Conservation (phyloP, 169 alveolate species). For the Neospora caninum region DNA sequence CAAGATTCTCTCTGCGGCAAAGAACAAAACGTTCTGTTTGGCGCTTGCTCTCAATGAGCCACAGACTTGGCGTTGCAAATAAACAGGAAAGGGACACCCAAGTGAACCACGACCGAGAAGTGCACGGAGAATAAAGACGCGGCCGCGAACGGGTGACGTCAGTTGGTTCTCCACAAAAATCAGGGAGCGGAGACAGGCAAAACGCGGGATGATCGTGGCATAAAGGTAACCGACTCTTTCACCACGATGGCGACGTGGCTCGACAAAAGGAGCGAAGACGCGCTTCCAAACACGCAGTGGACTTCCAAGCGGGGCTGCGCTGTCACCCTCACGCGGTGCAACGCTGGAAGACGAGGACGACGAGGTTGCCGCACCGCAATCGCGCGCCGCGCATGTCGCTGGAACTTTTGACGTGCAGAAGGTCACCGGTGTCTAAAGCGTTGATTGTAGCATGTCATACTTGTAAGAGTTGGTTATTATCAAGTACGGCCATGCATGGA, state of each 20-base stretch:
- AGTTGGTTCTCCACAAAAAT: neutral
- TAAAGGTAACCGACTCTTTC: neutral
- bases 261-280: conserved; percentile 4
- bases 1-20: neutral
- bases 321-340: neutral
- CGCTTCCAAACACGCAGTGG: neutral
- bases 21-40: neutral
- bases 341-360: neutral
- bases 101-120: neutral
- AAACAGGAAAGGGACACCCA: neutral
- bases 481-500: no score
- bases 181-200: neutral
- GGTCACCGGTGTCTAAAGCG: no score
- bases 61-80: neutral
- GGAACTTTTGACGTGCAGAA: no score
- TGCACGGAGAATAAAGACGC: neutral
- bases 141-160: neutral
- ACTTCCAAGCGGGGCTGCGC: neutral
- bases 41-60: neutral
- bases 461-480: no score
- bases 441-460: no score
- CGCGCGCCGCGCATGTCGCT: neutral
- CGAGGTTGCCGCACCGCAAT: neutral
- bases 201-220: neutral
- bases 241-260: neutral